Conservation (phyloP, 1,139 yeast genomes). For the Yamadazyma diospyri region DNA sequence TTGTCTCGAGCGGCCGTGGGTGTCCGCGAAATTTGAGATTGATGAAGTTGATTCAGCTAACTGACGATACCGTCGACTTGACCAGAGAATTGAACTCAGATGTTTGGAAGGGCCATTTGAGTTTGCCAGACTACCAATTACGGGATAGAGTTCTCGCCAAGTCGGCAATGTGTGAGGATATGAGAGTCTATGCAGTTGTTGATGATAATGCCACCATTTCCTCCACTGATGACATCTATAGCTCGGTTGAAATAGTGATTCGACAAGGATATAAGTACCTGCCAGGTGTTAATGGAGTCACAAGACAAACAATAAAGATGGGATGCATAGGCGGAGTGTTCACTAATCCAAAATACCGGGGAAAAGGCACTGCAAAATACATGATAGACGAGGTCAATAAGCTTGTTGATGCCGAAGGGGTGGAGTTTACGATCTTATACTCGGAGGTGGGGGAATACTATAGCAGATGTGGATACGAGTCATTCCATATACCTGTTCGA, state of each 20-base stretch:
- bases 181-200: constrained; percentile 29
- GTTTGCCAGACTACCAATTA: constrained; percentile 46
- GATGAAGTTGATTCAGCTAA: constrained; percentile 19
- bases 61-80: constrained; percentile 38
- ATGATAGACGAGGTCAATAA: constrained; percentile 53
- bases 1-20: too few species aligned
- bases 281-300: constrained; percentile 17
- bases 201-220: constrained; percentile 14
- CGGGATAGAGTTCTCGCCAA: constrained; percentile 47
- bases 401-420: constrained; percentile 14
- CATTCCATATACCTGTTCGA: constrained; percentile 39
- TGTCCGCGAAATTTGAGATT: too few species aligned
- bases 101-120: constrained; percentile 52
- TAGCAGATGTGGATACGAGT: constrained; percentile 52
- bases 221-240: constrained; percentile 17
- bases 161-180: constrained; percentile 29
- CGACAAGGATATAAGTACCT: constrained; percentile 27
- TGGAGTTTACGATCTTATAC: constrained; percentile 48
- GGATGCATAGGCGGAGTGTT: constrained; percentile 66
- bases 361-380: constrained; percentile 59
- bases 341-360: constrained; percentile 54
- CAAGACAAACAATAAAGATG: constrained; percentile 26
- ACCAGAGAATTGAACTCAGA: constrained; percentile 48
- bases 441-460: constrained; percentile 75
- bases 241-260: constrained; percentile 37